A percentile compares a stretch with the other conserved stretches of the same genome.
phyloP scores from a whole-genome alignment of 106 monocot genomes.

The Dioscorea alata region DNA sequence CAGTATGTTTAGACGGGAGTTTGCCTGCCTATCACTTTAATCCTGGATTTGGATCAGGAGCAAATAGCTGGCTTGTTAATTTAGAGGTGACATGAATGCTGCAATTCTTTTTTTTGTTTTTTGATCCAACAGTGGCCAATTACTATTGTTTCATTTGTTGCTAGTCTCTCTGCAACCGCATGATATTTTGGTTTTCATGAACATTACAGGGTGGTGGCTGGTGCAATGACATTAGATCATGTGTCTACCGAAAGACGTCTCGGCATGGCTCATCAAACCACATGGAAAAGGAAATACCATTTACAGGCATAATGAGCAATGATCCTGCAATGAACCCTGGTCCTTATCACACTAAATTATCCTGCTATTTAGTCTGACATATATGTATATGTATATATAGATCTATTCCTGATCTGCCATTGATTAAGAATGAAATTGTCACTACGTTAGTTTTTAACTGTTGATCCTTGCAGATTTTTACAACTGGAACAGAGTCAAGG shows the following conservation, averaged over 20 bases:
- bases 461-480: slow-evolving; percentile 32
- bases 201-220: slow-evolving; percentile 59
- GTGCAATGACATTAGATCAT: slow-evolving; percentile 41
- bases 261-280: slow-evolving; percentile 52
- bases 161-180: not conserved
- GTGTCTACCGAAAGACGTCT: slow-evolving; percentile 39
- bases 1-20: slow-evolving; percentile 82
- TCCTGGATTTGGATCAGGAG: slow-evolving; percentile 71
- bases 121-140: not conserved
- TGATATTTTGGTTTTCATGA: not conserved
- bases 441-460: not conserved
- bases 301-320: slow-evolving; percentile 59
- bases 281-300: slow-evolving; percentile 46
- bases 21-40: slow-evolving; percentile 72
- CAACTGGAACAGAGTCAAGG: slow-evolving; percentile 64
- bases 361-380: not conserved
- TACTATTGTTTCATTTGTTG: not conserved
- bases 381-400: too few relatives aligned
- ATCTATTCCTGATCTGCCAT: not conserved
- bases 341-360: not conserved
- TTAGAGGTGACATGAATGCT: slow-evolving; percentile 49
- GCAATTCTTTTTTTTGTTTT: not conserved
- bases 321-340: slow-evolving; percentile 61
- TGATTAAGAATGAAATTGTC: not conserved
- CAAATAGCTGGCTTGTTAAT: slow-evolving; percentile 65